phyloP scores from a whole-genome alignment of 1,139 yeast genomes.

The Lodderomyces theae region DNA sequence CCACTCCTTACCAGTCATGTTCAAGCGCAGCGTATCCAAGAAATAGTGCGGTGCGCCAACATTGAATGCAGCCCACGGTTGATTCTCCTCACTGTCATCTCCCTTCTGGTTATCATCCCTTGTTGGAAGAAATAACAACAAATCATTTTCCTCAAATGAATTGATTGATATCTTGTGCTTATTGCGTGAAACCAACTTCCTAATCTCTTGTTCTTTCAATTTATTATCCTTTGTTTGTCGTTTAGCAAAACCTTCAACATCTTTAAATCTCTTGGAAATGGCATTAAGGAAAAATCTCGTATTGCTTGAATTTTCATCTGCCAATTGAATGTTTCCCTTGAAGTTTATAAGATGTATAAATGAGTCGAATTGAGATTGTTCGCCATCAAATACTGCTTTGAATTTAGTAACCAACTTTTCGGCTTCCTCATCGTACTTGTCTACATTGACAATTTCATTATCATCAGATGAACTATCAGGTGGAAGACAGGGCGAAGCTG shows the following conservation, averaged over 20 bases:
- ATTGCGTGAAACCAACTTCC: conserved; percentile 32
- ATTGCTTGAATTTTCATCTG: conserved; percentile 23
- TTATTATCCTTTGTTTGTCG: conserved; percentile 76
- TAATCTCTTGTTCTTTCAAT: conserved; percentile 44
- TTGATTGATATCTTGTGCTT: conserved; percentile 61
- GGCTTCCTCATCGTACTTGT: conserved; percentile 19
- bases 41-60: conserved; percentile 78
- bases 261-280: conserved; percentile 75
- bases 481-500: conserved; percentile 11
- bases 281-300: conserved; percentile 55
- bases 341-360: conserved; percentile 30
- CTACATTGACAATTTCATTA: conserved; percentile 11
- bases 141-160: conserved; percentile 65
- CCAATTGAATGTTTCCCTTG: conserved; percentile 36
- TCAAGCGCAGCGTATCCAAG: conserved; percentile 28
- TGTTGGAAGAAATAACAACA: conserved; percentile 82
- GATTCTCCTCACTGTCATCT: conserved; percentile 24
- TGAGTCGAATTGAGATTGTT: conserved; percentile 21
- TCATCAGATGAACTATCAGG: conserved; percentile 16
- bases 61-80: conserved; percentile 87
- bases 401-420: conserved; percentile 19
- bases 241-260: conserved; percentile 89
- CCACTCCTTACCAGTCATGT: conserved; percentile 55
- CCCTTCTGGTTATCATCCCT: conserved; percentile 38
- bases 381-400: conserved; percentile 20